Conservation (phyloP, 805 yeast genomes). For the Myxozyma mucilagina region DNA sequence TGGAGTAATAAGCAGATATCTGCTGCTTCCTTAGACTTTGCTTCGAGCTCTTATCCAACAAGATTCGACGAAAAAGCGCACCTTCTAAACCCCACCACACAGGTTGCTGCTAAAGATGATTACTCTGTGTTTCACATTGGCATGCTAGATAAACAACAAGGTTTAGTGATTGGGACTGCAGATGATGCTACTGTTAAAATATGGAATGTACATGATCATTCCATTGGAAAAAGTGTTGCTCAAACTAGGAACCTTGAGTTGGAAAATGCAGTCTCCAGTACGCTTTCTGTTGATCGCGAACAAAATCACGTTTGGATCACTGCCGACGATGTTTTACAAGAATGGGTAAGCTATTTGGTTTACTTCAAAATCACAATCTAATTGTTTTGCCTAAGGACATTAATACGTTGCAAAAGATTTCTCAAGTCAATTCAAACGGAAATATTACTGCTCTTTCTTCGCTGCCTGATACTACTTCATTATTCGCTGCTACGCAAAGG, state of each 20-base stretch:
- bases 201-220: slow-evolving; percentile 14
- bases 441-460: slow-evolving; percentile 14
- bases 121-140: slow-evolving; percentile 7
- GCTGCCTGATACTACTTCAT: slow-evolving; percentile 3
- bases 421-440: neutral
- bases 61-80: neutral
- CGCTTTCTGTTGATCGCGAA: slow-evolving; percentile 7
- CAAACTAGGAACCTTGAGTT: slow-evolving; percentile 5
- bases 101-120: neutral
- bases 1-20: neutral
- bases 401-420: slow-evolving; percentile 8
- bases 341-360: slow-evolving; percentile 13
- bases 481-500: slow-evolving; percentile 6
- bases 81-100: neutral
- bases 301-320: slow-evolving; percentile 18
- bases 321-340: slow-evolving; percentile 21
- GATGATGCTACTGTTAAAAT: slow-evolving; percentile 19
- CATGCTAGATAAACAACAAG: slow-evolving; percentile 9
- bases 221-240: slow-evolving; percentile 1
- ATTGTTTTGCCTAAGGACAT: slow-evolving; percentile 5
- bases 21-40: neutral
- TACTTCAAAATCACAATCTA: neutral
- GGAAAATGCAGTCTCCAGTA: slow-evolving; percentile 2
- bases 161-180: slow-evolving; percentile 20
- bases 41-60: neutral